Evolutionary conservation across 2,329 filamentous ascomycete genomes (phyloP).

Genomic region (Aspergillus brasiliensis): DNA sequence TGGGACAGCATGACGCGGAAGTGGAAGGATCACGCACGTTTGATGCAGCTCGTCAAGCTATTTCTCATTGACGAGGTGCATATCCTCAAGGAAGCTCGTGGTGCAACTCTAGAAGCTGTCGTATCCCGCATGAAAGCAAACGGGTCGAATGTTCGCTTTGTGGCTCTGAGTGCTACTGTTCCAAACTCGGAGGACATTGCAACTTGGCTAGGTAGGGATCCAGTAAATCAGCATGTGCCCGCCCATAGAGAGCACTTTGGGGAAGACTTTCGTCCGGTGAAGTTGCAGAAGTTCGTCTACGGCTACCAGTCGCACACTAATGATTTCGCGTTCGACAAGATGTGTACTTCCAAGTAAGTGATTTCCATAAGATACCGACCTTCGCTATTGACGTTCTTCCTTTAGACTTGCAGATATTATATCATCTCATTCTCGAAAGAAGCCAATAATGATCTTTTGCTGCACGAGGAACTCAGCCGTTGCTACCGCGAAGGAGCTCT

Average conservation of each 20-base stretch:
- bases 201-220: slow-evolving; percentile 71
- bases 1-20: slow-evolving; percentile 89
- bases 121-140: slow-evolving; percentile 86
- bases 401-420: slow-evolving; percentile 67
- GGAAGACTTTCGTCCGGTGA: slow-evolving; percentile 78
- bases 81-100: slow-evolving; percentile 76
- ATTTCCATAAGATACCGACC: background rate
- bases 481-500: slow-evolving; percentile 67
- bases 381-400: background rate
- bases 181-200: slow-evolving; percentile 82
- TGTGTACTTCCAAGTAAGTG: slow-evolving; percentile 62
- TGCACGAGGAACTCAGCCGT: slow-evolving; percentile 72
- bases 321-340: slow-evolving; percentile 75
- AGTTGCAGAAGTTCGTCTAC: slow-evolving; percentile 73
- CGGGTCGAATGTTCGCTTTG: slow-evolving; percentile 72
- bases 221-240: slow-evolving; percentile 61
- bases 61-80: slow-evolving; percentile 89
- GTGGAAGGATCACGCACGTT: slow-evolving; percentile 76
- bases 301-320: slow-evolving; percentile 67
- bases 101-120: slow-evolving; percentile 78
- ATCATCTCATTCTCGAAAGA: slow-evolving; percentile 65
- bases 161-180: slow-evolving; percentile 80
- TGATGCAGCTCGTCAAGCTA: slow-evolving; percentile 74
- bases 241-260: slow-evolving; percentile 71
- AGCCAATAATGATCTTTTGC: slow-evolving; percentile 83